These are phyloP conservation scores for Durusdinium trenchii DNA, from an alignment of 73 alveolate species.

Conservation along the genomic window DNA sequence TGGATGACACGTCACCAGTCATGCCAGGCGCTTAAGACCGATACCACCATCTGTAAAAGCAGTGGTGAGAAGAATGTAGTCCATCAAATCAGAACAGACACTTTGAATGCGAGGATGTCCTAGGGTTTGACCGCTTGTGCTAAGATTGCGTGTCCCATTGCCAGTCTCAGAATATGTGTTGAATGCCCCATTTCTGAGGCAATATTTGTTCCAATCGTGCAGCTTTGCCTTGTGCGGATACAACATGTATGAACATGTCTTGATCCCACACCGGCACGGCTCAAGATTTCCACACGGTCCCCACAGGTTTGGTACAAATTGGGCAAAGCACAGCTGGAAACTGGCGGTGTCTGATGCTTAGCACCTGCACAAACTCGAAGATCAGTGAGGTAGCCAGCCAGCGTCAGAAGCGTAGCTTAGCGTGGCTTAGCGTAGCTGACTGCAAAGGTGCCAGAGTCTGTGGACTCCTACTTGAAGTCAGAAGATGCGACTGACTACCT, in stretches of 20 bases:
- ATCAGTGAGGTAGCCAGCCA: not conserved
- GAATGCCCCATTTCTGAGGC: too few relatives aligned
- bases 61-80: not conserved
- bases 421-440: not conserved
- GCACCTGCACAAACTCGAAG: not conserved
- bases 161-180: too few relatives aligned
- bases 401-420: not conserved
- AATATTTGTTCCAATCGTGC: not conserved
- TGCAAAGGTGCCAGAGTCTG: constrained; percentile 97
- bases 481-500: constrained; percentile 97
- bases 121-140: not conserved
- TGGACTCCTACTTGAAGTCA: constrained; percentile 97
- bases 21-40: too few relatives aligned
- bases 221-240: not conserved
- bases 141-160: too few relatives aligned
- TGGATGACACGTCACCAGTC: not conserved
- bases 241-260: constrained; percentile 96
- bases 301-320: constrained; percentile 99
- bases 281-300: too few relatives aligned
- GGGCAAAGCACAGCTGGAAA: constrained; percentile 99
- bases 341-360: constrained; percentile 75
- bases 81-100: not conserved
- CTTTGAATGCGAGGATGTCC: not conserved
- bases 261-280: too few relatives aligned
- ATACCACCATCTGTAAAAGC: not conserved